phyloP scores from a whole-genome alignment of 495 filamentous ascomycete species.

The Penicillium arizonense region DNA sequence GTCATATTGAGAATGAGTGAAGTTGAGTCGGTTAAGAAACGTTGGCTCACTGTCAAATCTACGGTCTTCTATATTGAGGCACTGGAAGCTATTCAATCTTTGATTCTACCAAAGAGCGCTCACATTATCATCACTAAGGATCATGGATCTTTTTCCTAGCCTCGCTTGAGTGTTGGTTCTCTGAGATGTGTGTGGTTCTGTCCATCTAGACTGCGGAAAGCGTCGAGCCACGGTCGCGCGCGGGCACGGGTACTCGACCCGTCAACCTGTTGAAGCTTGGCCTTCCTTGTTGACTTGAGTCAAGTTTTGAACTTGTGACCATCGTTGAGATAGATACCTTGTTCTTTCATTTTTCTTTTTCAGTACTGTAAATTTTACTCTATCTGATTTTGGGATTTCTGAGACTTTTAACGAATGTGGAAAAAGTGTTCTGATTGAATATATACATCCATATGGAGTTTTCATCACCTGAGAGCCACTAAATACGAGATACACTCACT shows the following conservation, averaged over 20 bases:
- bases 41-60: no score
- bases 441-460: neutral
- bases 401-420: neutral
- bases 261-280: conserved; percentile 9
- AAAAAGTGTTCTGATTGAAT: conserved; percentile 1
- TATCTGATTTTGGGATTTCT: neutral
- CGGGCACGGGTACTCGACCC: neutral
- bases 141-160: neutral
- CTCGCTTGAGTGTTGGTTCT: conserved; percentile 1
- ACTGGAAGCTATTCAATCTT: neutral
- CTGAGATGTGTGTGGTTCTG: neutral
- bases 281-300: neutral
- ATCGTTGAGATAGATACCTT: neutral
- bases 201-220: conserved; percentile 7
- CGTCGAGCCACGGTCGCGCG: neutral
- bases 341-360: conserved; percentile 1
- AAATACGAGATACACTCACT: no score
- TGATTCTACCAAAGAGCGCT: neutral
- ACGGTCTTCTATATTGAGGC: no score
- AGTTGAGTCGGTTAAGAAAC: no score
- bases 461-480: no score
- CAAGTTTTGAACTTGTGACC: conserved; percentile 1
- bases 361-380: neutral
- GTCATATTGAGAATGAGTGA: no score
- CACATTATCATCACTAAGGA: neutral